Evolutionary conservation across 1,284 basidiomycete species (phyloP).

Genomic region (Cystobasidiaceae sp.): DNA sequence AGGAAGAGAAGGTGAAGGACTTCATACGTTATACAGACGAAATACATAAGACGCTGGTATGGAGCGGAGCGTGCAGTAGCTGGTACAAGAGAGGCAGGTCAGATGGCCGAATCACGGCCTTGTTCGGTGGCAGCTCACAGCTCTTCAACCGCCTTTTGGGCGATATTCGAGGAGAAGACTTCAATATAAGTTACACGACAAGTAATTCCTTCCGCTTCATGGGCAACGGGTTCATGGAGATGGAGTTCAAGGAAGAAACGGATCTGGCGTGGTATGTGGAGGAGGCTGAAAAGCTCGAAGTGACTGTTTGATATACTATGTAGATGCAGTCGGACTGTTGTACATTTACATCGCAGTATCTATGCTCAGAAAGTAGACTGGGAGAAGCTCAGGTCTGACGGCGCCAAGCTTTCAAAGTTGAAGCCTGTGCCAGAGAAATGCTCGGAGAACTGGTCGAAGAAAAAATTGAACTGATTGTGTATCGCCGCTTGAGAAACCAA

Average conservation of each 20-base stretch:
- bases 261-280: not conserved
- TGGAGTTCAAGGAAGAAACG: not conserved
- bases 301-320: too few relatives aligned
- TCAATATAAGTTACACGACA: not conserved
- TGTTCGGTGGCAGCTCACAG: slow-evolving; percentile 3
- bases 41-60: not conserved
- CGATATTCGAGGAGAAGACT: not conserved
- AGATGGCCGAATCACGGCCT: slow-evolving; percentile 2
- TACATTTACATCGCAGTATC: too few relatives aligned
- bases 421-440: too few relatives aligned
- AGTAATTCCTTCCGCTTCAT: not conserved
- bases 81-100: not conserved
- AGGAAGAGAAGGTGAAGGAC: not conserved
- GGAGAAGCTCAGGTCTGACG: too few relatives aligned
- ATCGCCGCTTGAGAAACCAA: not conserved
- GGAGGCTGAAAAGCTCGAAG: not conserved
- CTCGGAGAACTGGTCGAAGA: not conserved
- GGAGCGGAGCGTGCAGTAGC: not conserved
- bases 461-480: not conserved
- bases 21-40: not conserved
- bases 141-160: not conserved
- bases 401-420: too few relatives aligned
- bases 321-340: too few relatives aligned
- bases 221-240: not conserved
- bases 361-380: too few relatives aligned